Percentiles rank a stretch among this genome's conserved stretches.
phyloP scores from a whole-genome alignment of 306 rosid species.

The Prunus dulcis region DNA sequence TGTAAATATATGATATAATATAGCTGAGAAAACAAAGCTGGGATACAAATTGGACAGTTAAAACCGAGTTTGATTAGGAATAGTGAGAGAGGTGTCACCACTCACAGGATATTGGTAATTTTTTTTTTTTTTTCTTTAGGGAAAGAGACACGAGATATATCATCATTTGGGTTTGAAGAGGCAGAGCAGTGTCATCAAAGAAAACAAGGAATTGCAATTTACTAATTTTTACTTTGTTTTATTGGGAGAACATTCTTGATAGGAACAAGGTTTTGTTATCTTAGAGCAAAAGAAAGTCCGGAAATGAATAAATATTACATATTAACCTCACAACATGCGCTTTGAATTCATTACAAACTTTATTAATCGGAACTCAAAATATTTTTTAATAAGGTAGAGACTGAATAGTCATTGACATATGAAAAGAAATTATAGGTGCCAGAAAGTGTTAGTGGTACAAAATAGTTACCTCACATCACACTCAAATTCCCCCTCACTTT shows the following conservation, averaged over 20 bases:
- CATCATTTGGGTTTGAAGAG: no score
- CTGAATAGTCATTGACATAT: no score
- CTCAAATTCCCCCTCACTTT: no score
- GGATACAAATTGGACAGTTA: neutral
- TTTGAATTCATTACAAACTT: no score
- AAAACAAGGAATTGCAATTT: neutral
- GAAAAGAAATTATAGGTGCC: no score
- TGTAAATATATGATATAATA: neutral
- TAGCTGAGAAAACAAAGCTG: slow-evolving; percentile 19
- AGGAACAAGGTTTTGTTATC: neutral
- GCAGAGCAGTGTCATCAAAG: neutral
- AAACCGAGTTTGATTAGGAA: neutral
- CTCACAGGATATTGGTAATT: neutral
- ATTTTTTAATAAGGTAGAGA: no score
- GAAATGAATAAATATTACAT: no score
- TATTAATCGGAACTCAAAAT: no score
- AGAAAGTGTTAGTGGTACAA: no score
- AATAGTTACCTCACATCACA: no score
- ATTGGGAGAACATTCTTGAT: neutral
- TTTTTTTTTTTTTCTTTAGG: neutral
- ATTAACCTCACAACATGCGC: no score
- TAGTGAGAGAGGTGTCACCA: neutral
- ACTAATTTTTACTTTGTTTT: neutral
- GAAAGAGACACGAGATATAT: neutral
- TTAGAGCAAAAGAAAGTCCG: no score